A percentile compares a stretch with the other conserved stretches of the same genome.
phyloP scores from a whole-genome alignment of 345 rosid genomes.

The Microcos paniculata region DNA sequence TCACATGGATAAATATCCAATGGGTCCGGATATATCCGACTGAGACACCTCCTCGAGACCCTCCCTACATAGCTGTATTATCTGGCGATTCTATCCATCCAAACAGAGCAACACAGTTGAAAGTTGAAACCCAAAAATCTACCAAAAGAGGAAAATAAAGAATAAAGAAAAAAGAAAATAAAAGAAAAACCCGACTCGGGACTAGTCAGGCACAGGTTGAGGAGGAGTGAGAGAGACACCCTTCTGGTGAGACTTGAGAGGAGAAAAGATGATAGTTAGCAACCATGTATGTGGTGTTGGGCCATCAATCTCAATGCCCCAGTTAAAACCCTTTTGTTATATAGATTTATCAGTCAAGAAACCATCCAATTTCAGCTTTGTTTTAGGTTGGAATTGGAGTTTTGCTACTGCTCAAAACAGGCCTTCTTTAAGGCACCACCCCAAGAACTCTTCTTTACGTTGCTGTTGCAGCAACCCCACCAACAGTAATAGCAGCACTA shows the following conservation, averaged over 20 bases:
- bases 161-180: background rate
- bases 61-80: background rate
- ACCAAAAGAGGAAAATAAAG: background rate
- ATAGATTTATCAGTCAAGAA: constrained; percentile 9
- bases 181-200: background rate
- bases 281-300: background rate
- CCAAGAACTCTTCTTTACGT: constrained; percentile 28
- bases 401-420: constrained; percentile 1
- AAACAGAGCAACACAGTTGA: background rate
- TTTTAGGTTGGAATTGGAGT: constrained; percentile 32
- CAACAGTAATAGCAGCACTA: constrained; percentile 20
- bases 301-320: constrained; percentile 7
- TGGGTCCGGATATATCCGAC: background rate
- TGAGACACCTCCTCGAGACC: background rate
- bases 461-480: constrained; percentile 37
- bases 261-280: background rate
- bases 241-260: background rate
- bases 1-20: background rate
- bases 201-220: background rate
- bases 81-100: background rate
- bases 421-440: constrained; percentile 28
- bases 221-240: background rate
- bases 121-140: background rate
- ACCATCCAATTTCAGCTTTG: constrained; percentile 28
- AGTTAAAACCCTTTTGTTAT: constrained; percentile 9